A percentile compares a stretch with the other conserved stretches of the same genome.
Evolutionary conservation across 2,329 filamentous ascomycete species (phyloP).

Genomic region (Cercospora canescens): DNA sequence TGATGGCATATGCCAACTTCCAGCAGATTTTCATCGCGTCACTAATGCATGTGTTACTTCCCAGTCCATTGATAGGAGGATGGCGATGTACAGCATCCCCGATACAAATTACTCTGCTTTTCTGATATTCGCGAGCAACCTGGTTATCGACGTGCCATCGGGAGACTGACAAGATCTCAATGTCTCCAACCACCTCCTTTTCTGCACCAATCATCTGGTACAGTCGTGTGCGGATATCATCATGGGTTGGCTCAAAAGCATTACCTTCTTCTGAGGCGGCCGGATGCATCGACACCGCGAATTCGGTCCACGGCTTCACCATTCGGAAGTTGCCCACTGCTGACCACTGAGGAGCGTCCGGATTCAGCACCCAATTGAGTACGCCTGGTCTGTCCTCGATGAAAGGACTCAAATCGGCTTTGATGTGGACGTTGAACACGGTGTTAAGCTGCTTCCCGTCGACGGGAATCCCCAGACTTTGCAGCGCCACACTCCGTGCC

Average conservation of each 20-base stretch:
- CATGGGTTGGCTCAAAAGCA: slow-evolving; percentile 42
- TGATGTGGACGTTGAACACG: slow-evolving; percentile 45
- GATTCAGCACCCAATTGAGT: slow-evolving; percentile 56
- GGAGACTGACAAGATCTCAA: slow-evolving; percentile 39
- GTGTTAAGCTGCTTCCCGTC: slow-evolving; percentile 41
- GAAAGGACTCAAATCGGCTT: slow-evolving; percentile 51
- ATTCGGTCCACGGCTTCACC: slow-evolving; percentile 63
- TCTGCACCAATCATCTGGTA: slow-evolving; percentile 47
- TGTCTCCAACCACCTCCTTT: no score
- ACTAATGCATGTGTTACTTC: slow-evolving; percentile 54
- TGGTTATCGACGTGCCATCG: slow-evolving; percentile 61
- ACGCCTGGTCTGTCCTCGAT: slow-evolving; percentile 53
- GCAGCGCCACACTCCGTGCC: background rate
- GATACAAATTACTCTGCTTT: slow-evolving; percentile 52
- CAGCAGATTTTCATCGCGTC: slow-evolving; percentile 41
- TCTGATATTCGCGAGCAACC: slow-evolving; percentile 53
- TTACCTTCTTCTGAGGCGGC: slow-evolving; percentile 30
- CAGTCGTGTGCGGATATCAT: slow-evolving; percentile 40
- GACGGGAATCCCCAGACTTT: slow-evolving; percentile 47
- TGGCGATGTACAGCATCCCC: slow-evolving; percentile 61
- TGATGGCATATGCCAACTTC: slow-evolving; percentile 35
- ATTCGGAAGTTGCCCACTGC: slow-evolving; percentile 54
- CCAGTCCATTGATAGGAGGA: slow-evolving; percentile 58
- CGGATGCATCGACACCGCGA: slow-evolving; percentile 50
- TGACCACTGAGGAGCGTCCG: slow-evolving; percentile 52